A percentile compares a stretch with the other conserved stretches of the same genome.
phyloP scores from a whole-genome alignment of 768 basidiomycete genomes.

The Tricholoma sp. region DNA sequence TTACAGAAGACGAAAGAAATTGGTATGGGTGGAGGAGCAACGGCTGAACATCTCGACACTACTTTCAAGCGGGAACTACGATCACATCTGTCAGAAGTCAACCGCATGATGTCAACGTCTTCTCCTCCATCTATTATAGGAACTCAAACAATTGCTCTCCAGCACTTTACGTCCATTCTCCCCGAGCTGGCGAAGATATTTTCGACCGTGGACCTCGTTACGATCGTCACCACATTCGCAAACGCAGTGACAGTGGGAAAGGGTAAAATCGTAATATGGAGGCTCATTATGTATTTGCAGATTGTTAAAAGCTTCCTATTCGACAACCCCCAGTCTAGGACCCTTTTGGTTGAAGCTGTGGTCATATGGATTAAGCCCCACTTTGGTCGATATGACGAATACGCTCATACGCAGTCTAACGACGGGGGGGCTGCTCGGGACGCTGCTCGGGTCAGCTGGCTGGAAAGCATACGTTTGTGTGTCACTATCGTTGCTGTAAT shows the following conservation, averaged over 20 bases:
- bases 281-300: constrained; percentile 90
- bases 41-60: constrained; percentile 79
- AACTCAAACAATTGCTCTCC: constrained; percentile 90
- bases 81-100: constrained; percentile 74
- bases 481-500: constrained; percentile 86
- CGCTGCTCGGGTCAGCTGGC: constrained; percentile 76
- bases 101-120: constrained; percentile 80
- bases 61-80: constrained; percentile 82
- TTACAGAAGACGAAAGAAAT: constrained; percentile 79
- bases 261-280: constrained; percentile 90
- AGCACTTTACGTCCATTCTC: constrained; percentile 89
- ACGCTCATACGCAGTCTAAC: constrained; percentile 50
- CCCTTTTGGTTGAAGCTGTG: constrained; percentile 79
- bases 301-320: constrained; percentile 87
- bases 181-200: constrained; percentile 85
- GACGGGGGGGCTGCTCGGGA: constrained; percentile 69
- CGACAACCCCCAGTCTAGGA: constrained; percentile 73
- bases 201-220: constrained; percentile 75
- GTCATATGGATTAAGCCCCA: constrained; percentile 94
- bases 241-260: constrained; percentile 73
- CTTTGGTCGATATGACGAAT: constrained; percentile 90
- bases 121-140: constrained; percentile 88
- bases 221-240: constrained; percentile 82
- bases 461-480: constrained; percentile 87
- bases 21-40: constrained; percentile 75